These are phyloP conservation scores for Trichoderma reesei DNA, from an alignment of 495 filamentous ascomycete genomes.

Conservation along the genomic window DNA sequence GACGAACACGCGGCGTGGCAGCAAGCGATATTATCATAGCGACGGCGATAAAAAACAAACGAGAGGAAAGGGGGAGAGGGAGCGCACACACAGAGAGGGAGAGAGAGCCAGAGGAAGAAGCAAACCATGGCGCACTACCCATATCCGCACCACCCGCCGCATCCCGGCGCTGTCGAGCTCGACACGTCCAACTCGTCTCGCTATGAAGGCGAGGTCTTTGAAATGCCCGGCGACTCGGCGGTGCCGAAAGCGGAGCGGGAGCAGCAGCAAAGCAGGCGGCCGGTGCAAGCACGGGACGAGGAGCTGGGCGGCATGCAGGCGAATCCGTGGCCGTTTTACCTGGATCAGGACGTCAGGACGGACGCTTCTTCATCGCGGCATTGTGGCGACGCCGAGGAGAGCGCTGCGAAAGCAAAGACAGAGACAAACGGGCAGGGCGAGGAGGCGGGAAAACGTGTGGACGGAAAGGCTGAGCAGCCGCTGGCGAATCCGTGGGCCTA, in stretches of 20 bases:
- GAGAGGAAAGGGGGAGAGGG: too few species aligned
- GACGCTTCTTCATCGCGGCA: too few species aligned
- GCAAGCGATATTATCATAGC: too few species aligned
- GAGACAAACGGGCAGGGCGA: too few species aligned
- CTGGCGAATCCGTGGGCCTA: conserved; percentile 10
- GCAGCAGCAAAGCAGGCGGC: not conserved
- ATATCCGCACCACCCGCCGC: conserved; percentile 3
- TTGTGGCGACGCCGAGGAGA: not conserved
- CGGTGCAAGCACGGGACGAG: not conserved
- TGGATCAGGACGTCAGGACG: not conserved
- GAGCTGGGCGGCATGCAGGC: not conserved
- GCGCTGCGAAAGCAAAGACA: not conserved
- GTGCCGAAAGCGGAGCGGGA: not conserved
- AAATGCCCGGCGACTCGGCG: conserved; percentile 7
- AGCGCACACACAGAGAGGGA: not conserved
- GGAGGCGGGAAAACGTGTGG: not conserved
- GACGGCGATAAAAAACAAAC: too few species aligned
- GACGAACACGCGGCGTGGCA: not conserved
- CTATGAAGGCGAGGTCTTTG: not conserved
- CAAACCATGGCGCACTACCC: conserved; percentile 6
- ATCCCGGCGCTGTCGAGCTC: conserved; percentile 1
- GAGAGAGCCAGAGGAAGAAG: not conserved
- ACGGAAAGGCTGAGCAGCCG: not conserved
- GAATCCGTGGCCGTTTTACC: conserved; percentile 1
- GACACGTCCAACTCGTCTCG: not conserved